Conservation (phyloP, 1,139 yeast genomes). For the Trichomonascaceae sp. region DNA sequence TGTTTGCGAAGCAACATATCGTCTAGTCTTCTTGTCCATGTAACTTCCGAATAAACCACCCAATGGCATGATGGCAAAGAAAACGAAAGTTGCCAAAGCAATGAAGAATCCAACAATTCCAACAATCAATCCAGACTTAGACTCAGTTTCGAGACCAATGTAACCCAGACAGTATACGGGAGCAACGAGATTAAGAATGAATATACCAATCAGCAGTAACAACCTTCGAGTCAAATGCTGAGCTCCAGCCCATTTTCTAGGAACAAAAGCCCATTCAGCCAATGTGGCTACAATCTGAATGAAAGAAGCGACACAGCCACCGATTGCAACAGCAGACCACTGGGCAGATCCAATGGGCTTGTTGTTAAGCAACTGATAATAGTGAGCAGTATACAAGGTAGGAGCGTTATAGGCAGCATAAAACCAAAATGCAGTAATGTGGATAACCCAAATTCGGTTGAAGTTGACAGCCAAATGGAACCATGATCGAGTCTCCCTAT, state of each 20-base stretch:
- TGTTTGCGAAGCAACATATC: constrained; percentile 88
- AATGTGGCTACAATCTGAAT: constrained; percentile 85
- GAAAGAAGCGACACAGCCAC: constrained; percentile 78
- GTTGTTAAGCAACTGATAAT: constrained; percentile 74
- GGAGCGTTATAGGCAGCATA: constrained; percentile 91
- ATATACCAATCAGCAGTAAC: constrained; percentile 60
- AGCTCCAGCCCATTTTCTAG: constrained; percentile 99
- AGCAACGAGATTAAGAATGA: constrained; percentile 74
- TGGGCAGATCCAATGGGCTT: constrained; percentile 80
- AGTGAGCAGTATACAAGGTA: constrained; percentile 78
- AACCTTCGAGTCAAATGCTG: constrained; percentile 90
- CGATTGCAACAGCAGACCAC: constrained; percentile 91
- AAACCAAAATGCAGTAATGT: constrained; percentile 88
- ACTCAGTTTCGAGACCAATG: constrained; percentile 57
- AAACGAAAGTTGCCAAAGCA: constrained; percentile 74
- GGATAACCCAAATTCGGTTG: constrained; percentile 97
- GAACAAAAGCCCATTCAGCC: constrained; percentile 94
- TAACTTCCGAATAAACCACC: constrained; percentile 96
- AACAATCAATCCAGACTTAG: constrained; percentile 73
- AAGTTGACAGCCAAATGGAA: constrained; percentile 91
- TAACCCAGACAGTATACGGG: constrained; percentile 77
- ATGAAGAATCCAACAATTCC: constrained; percentile 87
- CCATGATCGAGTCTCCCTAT: constrained; percentile 97
- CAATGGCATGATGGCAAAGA: constrained; percentile 91
- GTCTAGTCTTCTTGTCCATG: constrained; percentile 79